Evolutionary conservation across 768 basidiomycete genomes (phyloP), one percentile per base, ranked within the genome.

Genomic region (Suillus cothurnatus): DNA sequence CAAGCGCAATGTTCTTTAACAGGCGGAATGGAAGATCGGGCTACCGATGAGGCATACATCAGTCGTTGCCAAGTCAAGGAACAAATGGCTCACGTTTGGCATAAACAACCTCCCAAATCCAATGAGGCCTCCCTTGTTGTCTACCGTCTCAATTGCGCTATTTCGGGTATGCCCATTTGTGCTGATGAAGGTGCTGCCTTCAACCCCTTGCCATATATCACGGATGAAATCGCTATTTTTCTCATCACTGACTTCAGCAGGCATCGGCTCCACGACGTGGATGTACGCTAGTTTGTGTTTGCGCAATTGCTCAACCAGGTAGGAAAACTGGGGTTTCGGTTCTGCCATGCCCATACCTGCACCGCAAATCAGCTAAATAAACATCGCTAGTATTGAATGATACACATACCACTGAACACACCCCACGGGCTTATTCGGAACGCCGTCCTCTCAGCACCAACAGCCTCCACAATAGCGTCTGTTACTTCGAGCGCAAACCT

Each of bases 361-460:
- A 19, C 55, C 21, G 2, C 6, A 63, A 56, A 52, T 70, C 69
- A 47, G 68, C 66, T 38, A 67, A 49, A 61, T 73, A 12, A 70
- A 34, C 64, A 59, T 39, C 2, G 26, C 4, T 7, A 28, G 5
- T 41, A 12, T 19, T 26, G 1, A 7, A 50, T 50, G 6, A 50
- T 41, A 6, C 15, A 31, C 17, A 21, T 5, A 23, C 19, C 38
- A 8, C 11, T 15, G 67, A 76, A 79, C 1, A 55, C 53, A 49
- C 75, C 78, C 86, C 85, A 90, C 3, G 87, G 89, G 64, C 85
- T 85, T 39, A 91, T 47, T 9, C 89, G 80, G 49, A 92, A 77
- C 0, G 77, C 86, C 1, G 84, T 80, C n/a, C 80, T 80, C 28
- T 85, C 81, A 32, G 78, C 72, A 0, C 91, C 90, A 43, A 91